Evolutionary conservation across 108 stramenopile genomes (phyloP).

Genomic region (Pseudonitzschia multistriata): DNA sequence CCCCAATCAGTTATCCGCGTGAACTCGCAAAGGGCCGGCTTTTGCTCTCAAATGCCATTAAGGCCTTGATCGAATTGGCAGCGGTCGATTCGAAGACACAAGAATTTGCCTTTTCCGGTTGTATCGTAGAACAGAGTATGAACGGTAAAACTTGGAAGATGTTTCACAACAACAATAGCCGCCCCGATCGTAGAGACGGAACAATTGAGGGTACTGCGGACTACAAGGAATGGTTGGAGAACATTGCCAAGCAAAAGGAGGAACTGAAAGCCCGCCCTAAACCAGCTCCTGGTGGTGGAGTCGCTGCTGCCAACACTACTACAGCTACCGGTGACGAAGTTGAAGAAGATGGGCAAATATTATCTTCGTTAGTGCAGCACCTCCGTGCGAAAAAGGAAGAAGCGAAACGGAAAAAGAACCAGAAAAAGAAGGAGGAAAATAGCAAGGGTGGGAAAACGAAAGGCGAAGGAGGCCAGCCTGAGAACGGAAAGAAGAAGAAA

Average conservation of each 20-base stretch:
- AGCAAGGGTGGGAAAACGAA: not conserved
- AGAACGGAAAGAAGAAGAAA: conserved; percentile 10
- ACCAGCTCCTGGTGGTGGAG: conserved; percentile 53
- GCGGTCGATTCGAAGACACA: conserved; percentile 23
- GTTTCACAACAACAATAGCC: conserved; percentile 8
- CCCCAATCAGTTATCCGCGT: conserved; percentile 30
- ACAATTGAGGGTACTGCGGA: conserved; percentile 43
- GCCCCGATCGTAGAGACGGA: conserved; percentile 48
- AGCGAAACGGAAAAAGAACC: conserved; percentile 34
- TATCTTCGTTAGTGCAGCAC: conserved; percentile 48
- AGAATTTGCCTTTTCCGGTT: conserved; percentile 24
- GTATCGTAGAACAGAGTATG: conserved; percentile 34
- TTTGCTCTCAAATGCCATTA: conserved; percentile 30
- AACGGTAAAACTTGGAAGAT: conserved; percentile 50
- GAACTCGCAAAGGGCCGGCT: conserved; percentile 42
- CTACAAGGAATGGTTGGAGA: conserved; percentile 42
- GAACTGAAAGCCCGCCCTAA: conserved; percentile 52
- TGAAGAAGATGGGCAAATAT: conserved; percentile 24
- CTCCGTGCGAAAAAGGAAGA: conserved; percentile 46
- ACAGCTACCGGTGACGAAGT: conserved; percentile 7
- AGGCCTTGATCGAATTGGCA: conserved; percentile 21
- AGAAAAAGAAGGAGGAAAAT: conserved; percentile 25
- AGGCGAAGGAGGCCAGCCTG: not conserved
- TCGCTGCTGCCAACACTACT: conserved; percentile 2
- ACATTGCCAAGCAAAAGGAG: conserved; percentile 32